These are phyloP conservation scores for Dicorynia guianensis DNA, from an alignment of 306 rosid genomes.

Conservation along the genomic window DNA sequence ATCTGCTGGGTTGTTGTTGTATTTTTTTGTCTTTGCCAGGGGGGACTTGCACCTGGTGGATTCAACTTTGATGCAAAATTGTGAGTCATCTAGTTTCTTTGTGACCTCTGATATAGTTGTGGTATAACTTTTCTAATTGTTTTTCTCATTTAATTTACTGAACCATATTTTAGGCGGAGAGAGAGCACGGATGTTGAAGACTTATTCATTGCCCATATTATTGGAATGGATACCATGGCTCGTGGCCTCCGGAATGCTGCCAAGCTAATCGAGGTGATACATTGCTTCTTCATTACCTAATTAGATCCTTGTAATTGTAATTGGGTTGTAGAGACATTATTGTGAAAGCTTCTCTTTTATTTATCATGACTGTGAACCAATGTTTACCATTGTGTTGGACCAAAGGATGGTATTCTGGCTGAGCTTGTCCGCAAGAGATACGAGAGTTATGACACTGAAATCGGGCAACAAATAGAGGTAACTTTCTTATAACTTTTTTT, in stretches of 20 bases:
- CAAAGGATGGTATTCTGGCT: constrained; percentile 80
- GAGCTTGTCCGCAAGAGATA: constrained; percentile 88
- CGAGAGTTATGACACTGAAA: constrained; percentile 78
- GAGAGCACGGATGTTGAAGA: constrained; percentile 99
- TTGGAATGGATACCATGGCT: constrained; percentile 93
- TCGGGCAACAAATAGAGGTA: constrained; percentile 87
- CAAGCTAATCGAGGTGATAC: constrained; percentile 75
- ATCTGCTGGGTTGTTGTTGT: not conserved
- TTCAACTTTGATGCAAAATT: constrained; percentile 98
- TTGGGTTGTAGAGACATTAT: constrained; percentile 11
- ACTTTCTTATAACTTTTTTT: not conserved
- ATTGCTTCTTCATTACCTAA: not conserved
- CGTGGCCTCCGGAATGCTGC: constrained; percentile 88
- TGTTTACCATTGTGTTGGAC: constrained; percentile 36
- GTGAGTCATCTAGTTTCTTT: constrained; percentile 53
- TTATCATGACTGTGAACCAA: constrained; percentile 22
- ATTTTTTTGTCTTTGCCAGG: constrained; percentile 48
- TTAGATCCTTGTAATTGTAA: not conserved
- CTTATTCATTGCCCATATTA: constrained; percentile 85
- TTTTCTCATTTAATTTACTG: constrained; percentile 8
- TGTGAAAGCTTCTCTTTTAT: constrained; percentile 24
- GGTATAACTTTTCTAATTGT: not conserved
- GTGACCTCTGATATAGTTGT: not conserved
- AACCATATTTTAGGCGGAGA: constrained; percentile 65
- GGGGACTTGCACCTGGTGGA: constrained; percentile 96